Conservation (phyloP, 176 grass and related monocot species). For the Phragmites australis region DNA sequence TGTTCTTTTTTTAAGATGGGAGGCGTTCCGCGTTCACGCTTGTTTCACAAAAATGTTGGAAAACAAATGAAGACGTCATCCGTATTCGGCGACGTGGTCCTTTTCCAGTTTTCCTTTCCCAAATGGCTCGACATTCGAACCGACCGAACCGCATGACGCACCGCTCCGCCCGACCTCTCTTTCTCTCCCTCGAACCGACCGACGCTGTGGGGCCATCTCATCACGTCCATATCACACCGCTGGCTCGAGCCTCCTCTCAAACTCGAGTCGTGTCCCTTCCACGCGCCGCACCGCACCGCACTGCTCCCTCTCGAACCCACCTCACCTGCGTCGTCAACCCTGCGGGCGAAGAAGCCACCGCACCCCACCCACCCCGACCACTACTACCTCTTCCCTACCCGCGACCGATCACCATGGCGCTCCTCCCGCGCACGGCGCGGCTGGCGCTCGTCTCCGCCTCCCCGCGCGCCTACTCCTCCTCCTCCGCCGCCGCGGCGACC, state of each 20-base stretch:
- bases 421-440: conserved; percentile 79
- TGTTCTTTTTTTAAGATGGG: too few relatives aligned
- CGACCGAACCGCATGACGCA: neutral
- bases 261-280: neutral
- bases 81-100: neutral
- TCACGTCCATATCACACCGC: neutral
- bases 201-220: neutral
- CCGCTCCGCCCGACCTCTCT: neutral
- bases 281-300: conserved; percentile 5
- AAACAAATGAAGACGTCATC: too few relatives aligned
- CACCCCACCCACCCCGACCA: too few relatives aligned
- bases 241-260: neutral
- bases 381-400: neutral
- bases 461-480: conserved; percentile 52
- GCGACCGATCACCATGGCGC: conserved; percentile 53
- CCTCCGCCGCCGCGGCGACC: conserved; percentile 35
- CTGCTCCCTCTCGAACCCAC: neutral
- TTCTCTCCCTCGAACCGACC: neutral
- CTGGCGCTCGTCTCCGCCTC: conserved; percentile 53
- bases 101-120: neutral
- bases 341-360: neutral
- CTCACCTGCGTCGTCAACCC: neutral
- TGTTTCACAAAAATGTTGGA: neutral
- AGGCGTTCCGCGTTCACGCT: too few relatives aligned
- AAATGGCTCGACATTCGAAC: neutral